These are phyloP conservation scores for Microbotryum scabiosae DNA, from an alignment of 1,284 basidiomycete species.

Conservation along the genomic window DNA sequence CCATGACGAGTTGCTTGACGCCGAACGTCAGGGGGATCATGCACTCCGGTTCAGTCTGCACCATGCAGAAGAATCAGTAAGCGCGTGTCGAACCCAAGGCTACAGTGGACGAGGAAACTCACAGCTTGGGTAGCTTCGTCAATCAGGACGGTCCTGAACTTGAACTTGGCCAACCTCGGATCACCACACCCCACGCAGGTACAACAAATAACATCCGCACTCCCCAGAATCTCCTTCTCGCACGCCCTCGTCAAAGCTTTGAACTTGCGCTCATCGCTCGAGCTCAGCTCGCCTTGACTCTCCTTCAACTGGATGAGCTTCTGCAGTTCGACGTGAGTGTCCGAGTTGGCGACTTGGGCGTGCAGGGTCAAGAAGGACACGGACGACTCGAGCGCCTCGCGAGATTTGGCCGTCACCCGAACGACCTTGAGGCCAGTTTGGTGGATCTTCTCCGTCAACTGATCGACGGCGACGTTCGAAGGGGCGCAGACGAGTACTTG, in stretches of 20 bases:
- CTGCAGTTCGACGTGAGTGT: slow-evolving; percentile 86
- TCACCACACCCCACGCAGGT: slow-evolving; percentile 98
- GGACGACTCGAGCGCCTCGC: slow-evolving; percentile 90
- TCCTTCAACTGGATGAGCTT: slow-evolving; percentile 97
- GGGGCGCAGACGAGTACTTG: slow-evolving; percentile 98
- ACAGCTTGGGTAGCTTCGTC: slow-evolving; percentile 98
- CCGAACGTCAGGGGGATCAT: slow-evolving; percentile 98
- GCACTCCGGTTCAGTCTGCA: slow-evolving; percentile 59
- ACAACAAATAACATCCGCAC: slow-evolving; percentile 96
- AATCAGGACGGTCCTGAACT: slow-evolving; percentile 96
- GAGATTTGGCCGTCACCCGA: slow-evolving; percentile 91
- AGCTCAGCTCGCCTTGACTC: slow-evolving; percentile 92
- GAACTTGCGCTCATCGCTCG: slow-evolving; percentile 94
- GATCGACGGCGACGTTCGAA: slow-evolving; percentile 98
- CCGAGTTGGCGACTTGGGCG: slow-evolving; percentile 87
- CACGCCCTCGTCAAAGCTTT: slow-evolving; percentile 89
- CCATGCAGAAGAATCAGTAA: slow-evolving; percentile 19
- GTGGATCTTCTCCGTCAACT: slow-evolving; percentile 98
- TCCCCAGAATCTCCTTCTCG: slow-evolving; percentile 91
- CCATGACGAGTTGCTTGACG: slow-evolving; percentile 96
- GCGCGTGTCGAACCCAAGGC: no score
- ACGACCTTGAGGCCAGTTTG: slow-evolving; percentile 94
- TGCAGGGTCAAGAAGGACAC: slow-evolving; percentile 91
- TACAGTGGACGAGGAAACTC: no score
- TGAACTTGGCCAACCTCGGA: slow-evolving; percentile 87